Base-by-base conservation (phyloP, 306 rosid species). In the Trichosanthes truncata region DNA sequence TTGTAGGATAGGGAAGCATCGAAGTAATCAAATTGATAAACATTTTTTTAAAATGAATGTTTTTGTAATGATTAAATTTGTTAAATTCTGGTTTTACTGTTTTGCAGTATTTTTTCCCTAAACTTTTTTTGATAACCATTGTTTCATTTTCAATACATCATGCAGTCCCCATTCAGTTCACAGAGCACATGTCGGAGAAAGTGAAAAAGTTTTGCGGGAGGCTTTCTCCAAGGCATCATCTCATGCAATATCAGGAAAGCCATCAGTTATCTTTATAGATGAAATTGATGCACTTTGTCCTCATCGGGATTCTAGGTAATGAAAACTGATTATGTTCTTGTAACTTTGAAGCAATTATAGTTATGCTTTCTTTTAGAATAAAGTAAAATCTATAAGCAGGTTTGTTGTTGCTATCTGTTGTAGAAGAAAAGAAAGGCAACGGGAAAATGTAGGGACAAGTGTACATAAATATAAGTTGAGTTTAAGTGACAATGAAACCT, bases 241-340 rank as follows among this genome's bases (percentile, higher is more conserved):
- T 38, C 93, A 83, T 78, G 79, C 86, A 63, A 82, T 81, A 74
- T 80, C 62, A 68, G 93, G 93, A 85, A 91, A 89, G 82, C 84
- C 92, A 10, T 85, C 97, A 0, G 93, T 93, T 81, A 83, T 95
- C 77, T 95, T 93, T 80, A 91, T 91, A 20, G 97, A 95, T 84
- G 94, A 93, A 86, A 90, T 95, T 79, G 99, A 95, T 84, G 93
- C 90, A 71, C 88, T 95, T 33, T 95, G 99, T 82, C 91, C 97
- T 78, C 97, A 88, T 51, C 93, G 94, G 79, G 86, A 90, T 85
- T 91, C 93, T 61, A 91, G 87, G 99, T 91, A 88, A 59, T 83
- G 61, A 56, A 71, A 82, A 49, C 18, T 11, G 69, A 40, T 26
- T 40, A 77, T 69, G 60, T 35, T 55, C 43, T 10, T 62, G 31